Evolutionary conservation across 805 yeast species (phyloP).

Genomic region (Zygosaccharomyces pseudorouxii): DNA sequence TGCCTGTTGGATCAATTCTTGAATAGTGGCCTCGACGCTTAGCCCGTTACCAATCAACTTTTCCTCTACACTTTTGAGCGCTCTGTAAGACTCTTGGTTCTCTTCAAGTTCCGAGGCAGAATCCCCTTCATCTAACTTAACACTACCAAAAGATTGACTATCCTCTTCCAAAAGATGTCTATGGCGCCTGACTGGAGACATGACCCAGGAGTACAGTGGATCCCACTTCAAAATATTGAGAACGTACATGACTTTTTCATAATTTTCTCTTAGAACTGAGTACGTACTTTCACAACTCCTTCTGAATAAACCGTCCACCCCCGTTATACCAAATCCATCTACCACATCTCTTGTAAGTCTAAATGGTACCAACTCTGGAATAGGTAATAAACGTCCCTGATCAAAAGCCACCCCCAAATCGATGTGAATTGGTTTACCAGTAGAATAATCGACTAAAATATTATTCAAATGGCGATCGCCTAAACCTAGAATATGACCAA

Average conservation of each 20-base stretch:
- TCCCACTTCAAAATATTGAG: slow-evolving; percentile 85
- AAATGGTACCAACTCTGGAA: slow-evolving; percentile 94
- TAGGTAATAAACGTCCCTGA: slow-evolving; percentile 75
- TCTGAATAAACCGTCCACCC: slow-evolving; percentile 71
- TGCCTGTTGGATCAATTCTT: slow-evolving; percentile 77
- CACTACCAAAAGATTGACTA: slow-evolving; percentile 11
- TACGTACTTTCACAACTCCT: slow-evolving; percentile 71
- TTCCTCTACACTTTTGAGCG: slow-evolving; percentile 64
- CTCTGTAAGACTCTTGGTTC: slow-evolving; percentile 73
- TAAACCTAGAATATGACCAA: slow-evolving; percentile 82
- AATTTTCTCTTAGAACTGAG: slow-evolving; percentile 57
- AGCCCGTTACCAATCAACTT: slow-evolving; percentile 64
- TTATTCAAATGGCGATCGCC: slow-evolving; percentile 96
- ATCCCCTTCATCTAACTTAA: slow-evolving; percentile 13
- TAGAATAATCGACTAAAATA: slow-evolving; percentile 67
- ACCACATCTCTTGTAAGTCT: slow-evolving; percentile 83
- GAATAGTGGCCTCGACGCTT: slow-evolving; percentile 77
- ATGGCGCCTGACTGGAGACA: slow-evolving; percentile 66
- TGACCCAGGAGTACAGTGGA: slow-evolving; percentile 87
- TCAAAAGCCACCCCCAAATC: slow-evolving; percentile 97
- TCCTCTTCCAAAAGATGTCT: slow-evolving; percentile 33
- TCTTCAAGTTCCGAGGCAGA: slow-evolving; percentile 26
- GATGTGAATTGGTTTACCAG: slow-evolving; percentile 93
- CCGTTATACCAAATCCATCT: slow-evolving; percentile 91
- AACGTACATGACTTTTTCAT: slow-evolving; percentile 70